Percentiles rank a stretch among this genome's conserved stretches.
These are phyloP conservation scores for Neonectria ditissima DNA, from an alignment of 2,329 filamentous ascomycete species.

Conservation along the genomic window DNA sequence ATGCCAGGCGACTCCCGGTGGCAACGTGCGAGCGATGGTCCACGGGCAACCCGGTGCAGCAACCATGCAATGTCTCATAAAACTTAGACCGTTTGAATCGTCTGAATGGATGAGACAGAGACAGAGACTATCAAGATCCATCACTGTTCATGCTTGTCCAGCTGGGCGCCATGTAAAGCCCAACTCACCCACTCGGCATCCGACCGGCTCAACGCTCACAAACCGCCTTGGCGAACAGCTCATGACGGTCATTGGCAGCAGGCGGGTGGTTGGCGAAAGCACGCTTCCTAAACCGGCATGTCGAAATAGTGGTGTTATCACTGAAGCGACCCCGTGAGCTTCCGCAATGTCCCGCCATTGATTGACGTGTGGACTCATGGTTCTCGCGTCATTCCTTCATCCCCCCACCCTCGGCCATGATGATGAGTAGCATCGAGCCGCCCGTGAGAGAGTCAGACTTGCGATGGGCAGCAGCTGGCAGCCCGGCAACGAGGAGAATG, in stretches of 20 bases:
- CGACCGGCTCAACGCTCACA: neutral
- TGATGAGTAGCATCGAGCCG: conserved; percentile 3
- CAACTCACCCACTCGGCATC: neutral
- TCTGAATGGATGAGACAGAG: neutral
- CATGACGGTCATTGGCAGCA: conserved; percentile 24
- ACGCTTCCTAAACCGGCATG: conserved; percentile 18
- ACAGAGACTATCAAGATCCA: neutral
- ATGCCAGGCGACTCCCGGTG: conserved; percentile 25
- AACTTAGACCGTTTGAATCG: neutral
- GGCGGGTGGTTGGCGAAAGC: conserved; percentile 15
- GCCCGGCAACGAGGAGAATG: neutral
- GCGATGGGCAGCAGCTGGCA: too few species aligned
- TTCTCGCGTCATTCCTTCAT: conserved; percentile 42
- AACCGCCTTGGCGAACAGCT: conserved; percentile 12
- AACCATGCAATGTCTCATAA: neutral
- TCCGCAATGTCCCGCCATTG: conserved; percentile 30
- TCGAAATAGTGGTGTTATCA: conserved; percentile 15
- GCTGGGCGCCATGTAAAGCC: conserved; percentile 5
- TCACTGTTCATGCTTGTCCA: neutral
- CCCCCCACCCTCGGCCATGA: conserved; percentile 22
- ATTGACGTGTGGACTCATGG: conserved; percentile 39
- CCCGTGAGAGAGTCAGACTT: neutral
- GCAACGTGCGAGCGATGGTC: conserved; percentile 14
- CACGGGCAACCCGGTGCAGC: conserved; percentile 23
- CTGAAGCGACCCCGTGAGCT: conserved; percentile 9